These are phyloP conservation scores for Gymnopilus junonius DNA, from an alignment of 768 basidiomycete genomes.

Conservation along the genomic window DNA sequence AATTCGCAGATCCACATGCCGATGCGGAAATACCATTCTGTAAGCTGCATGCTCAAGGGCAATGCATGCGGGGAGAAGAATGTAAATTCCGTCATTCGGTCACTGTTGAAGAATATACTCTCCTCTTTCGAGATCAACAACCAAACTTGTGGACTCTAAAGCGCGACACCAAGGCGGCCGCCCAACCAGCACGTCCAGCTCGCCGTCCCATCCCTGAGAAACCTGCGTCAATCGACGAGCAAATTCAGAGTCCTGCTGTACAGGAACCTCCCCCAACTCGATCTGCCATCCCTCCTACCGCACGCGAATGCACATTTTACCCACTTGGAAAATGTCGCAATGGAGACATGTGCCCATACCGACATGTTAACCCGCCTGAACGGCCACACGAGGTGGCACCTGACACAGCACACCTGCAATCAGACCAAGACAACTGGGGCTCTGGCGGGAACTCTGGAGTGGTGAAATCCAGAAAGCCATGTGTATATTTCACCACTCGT, in stretches of 20 bases:
- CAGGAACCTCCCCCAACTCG: neutral
- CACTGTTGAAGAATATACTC: conserved; percentile 39
- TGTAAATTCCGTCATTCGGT: conserved; percentile 47
- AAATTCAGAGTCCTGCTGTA: neutral
- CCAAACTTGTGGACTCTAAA: conserved; percentile 35
- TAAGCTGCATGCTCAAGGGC: conserved; percentile 41
- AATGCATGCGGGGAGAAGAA: conserved; percentile 33
- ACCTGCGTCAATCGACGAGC: neutral
- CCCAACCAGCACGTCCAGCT: neutral
- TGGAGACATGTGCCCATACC: conserved; percentile 40
- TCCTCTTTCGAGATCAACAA: conserved; percentile 43
- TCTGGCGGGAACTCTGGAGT: neutral
- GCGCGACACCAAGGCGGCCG: neutral
- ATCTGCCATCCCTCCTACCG: neutral
- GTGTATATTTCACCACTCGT: conserved; percentile 23
- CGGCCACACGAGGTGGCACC: neutral
- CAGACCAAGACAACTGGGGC: conserved; percentile 11
- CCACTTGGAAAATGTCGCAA: conserved; percentile 43
- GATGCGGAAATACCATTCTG: conserved; percentile 40
- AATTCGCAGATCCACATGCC: conserved; percentile 45
- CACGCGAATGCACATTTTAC: conserved; percentile 36
- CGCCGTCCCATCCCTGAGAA: neutral
- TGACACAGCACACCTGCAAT: neutral
- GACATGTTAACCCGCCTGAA: neutral
- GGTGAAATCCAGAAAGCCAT: conserved; percentile 23